Conservation (phyloP, 2,329 filamentous ascomycete species). For the Sporothrix schenckii region DNA sequence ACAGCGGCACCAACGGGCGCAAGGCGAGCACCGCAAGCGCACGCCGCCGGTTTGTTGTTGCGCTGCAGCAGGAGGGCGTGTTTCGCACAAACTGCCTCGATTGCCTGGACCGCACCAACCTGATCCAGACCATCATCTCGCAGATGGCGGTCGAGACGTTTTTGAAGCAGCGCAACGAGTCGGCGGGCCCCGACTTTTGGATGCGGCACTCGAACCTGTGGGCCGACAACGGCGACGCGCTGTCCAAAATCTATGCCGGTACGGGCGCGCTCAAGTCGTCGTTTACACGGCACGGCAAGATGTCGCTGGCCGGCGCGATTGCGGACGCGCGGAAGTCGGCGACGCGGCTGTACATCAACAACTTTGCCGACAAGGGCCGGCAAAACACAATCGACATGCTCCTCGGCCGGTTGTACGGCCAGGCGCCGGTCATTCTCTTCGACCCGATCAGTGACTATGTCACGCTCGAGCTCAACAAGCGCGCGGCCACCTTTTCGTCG, state of each 20-base stretch:
- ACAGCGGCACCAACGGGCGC: constrained; percentile 3
- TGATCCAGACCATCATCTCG: constrained; percentile 94
- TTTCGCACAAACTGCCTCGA: constrained; percentile 97
- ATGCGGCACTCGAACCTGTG: constrained; percentile 88
- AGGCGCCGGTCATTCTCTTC: constrained; percentile 80
- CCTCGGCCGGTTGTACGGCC: constrained; percentile 80
- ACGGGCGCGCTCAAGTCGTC: constrained; percentile 95
- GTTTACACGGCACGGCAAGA: constrained; percentile 91
- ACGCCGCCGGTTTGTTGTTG: constrained; percentile 60
- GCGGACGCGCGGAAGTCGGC: constrained; percentile 96
- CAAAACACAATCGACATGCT: constrained; percentile 96
- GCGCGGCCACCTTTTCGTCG: constrained; percentile 73
- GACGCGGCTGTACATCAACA: constrained; percentile 94
- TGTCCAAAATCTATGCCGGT: constrained; percentile 94
- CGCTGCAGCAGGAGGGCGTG: constrained; percentile 91
- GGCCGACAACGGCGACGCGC: constrained; percentile 94
- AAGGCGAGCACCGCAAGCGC: constrained; percentile 32
- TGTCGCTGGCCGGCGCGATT: constrained; percentile 89
- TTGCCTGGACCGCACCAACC: constrained; percentile 91
- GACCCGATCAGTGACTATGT: constrained; percentile 96
- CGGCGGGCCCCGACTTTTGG: constrained; percentile 80
- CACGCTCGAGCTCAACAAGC: constrained; percentile 70
- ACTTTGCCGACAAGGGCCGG: constrained; percentile 88
- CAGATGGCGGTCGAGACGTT: constrained; percentile 90
- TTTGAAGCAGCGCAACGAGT: constrained; percentile 69